Conservation (phyloP, 495 filamentous ascomycete species). For the Collariella sp. region DNA sequence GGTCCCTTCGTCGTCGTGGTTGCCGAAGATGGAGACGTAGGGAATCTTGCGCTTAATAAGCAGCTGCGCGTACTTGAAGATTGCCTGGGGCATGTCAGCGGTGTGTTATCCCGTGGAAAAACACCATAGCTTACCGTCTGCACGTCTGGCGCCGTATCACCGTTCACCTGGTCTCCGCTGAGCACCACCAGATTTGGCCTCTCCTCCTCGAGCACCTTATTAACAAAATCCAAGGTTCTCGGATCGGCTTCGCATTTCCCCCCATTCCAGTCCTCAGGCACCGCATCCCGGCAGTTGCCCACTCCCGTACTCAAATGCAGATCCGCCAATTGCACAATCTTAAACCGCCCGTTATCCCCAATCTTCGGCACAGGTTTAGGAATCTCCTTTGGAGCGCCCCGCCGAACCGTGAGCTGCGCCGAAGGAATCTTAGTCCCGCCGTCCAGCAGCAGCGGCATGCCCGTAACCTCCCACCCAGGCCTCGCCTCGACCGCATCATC, state of each 20-base stretch:
- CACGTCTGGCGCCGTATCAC: conserved; percentile 83
- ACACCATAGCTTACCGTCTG: conserved; percentile 49
- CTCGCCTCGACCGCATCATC: conserved; percentile 88
- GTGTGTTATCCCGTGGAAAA: neutral
- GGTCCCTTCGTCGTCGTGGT: conserved; percentile 91
- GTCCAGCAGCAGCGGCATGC: conserved; percentile 60
- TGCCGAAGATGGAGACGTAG: conserved; percentile 91
- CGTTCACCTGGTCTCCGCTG: conserved; percentile 91
- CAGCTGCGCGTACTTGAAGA: conserved; percentile 87
- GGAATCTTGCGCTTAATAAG: conserved; percentile 82
- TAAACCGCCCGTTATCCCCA: conserved; percentile 84
- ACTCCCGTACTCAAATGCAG: conserved; percentile 84
- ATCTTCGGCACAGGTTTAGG: conserved; percentile 66
- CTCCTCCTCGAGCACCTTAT: conserved; percentile 74
- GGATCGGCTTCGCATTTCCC: conserved; percentile 84
- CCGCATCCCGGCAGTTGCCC: conserved; percentile 72
- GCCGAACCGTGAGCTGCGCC: conserved; percentile 64
- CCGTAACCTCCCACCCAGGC: conserved; percentile 67
- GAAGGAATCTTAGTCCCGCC: conserved; percentile 50
- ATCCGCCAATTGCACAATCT: conserved; percentile 92
- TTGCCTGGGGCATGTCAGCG: conserved; percentile 42
- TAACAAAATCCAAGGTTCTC: conserved; percentile 83
- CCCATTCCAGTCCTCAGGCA: conserved; percentile 61
- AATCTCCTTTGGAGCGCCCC: conserved; percentile 51
- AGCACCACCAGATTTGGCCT: conserved; percentile 86